Conservation (phyloP, 805 yeast species). For the Torulaspora maleeae region DNA sequence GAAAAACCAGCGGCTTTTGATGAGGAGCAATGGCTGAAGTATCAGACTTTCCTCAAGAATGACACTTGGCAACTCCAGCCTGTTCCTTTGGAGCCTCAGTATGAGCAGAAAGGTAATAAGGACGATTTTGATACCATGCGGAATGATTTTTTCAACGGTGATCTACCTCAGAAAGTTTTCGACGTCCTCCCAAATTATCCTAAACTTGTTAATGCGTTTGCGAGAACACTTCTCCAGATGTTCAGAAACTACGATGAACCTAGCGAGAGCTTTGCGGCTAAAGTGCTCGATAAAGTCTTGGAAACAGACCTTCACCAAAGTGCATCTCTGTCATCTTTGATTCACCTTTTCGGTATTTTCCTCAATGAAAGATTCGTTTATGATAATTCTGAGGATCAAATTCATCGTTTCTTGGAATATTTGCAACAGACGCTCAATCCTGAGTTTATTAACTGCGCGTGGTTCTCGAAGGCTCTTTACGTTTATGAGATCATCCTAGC, state of each 20-base stretch:
- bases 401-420: constrained; percentile 38
- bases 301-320: constrained; percentile 35
- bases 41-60: constrained; percentile 8
- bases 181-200: constrained; percentile 44
- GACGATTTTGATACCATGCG: constrained; percentile 42
- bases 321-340: constrained; percentile 37
- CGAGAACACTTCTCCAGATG: constrained; percentile 40
- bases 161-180: constrained; percentile 41
- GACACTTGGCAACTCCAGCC: constrained; percentile 29
- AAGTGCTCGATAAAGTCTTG: constrained; percentile 38
- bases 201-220: constrained; percentile 34
- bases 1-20: constrained; percentile 27
- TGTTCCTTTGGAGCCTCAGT: constrained; percentile 38
- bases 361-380: constrained; percentile 39
- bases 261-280: constrained; percentile 35
- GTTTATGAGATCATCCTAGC: constrained; percentile 54
- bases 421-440: constrained; percentile 38
- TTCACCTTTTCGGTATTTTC: constrained; percentile 43
- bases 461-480: constrained; percentile 56
- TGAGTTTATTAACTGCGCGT: constrained; percentile 42
- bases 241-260: constrained; percentile 34
- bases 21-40: constrained; percentile 35
- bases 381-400: constrained; percentile 32
- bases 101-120: constrained; percentile 34
- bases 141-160: constrained; percentile 33